Conservation (phyloP, 73 alveolate species). For the Paramecium sonneborni region DNA sequence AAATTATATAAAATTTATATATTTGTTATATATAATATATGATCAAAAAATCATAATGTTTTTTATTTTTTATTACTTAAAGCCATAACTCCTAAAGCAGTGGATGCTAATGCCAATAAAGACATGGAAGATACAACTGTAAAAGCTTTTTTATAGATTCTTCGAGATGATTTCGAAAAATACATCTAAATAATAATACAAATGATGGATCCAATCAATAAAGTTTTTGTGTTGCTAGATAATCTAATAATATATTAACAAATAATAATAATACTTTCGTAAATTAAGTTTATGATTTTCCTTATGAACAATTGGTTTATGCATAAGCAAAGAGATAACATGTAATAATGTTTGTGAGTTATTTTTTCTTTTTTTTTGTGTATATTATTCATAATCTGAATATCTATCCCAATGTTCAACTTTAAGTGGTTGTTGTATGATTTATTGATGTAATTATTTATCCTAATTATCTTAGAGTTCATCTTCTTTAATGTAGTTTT, state of each 20-base stretch:
- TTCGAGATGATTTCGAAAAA: neutral
- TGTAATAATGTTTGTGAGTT: neutral
- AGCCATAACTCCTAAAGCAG: neutral
- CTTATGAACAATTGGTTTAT: slow-evolving; percentile 31
- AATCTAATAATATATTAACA: neutral
- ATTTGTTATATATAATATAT: neutral
- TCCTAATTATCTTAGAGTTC: neutral
- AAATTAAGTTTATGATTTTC: neutral
- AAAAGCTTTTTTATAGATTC: neutral
- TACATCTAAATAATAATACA: neutral
- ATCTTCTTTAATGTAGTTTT: neutral
- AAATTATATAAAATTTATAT: neutral
- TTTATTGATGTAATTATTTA: neutral
- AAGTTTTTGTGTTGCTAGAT: neutral
- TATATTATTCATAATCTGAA: slow-evolving; percentile 10
- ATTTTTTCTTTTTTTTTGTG: neutral
- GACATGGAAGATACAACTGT: neutral
- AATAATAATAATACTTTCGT: neutral
- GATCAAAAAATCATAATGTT: neutral
- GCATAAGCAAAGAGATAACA: neutral
- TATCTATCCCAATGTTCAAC: slow-evolving; percentile 50
- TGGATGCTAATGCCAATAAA: neutral
- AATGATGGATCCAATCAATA: neutral
- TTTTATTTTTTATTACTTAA: neutral
- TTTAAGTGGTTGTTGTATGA: neutral